phyloP scores from a whole-genome alignment of 1,139 yeast genomes.

The Sugiyamaella castrensis region DNA sequence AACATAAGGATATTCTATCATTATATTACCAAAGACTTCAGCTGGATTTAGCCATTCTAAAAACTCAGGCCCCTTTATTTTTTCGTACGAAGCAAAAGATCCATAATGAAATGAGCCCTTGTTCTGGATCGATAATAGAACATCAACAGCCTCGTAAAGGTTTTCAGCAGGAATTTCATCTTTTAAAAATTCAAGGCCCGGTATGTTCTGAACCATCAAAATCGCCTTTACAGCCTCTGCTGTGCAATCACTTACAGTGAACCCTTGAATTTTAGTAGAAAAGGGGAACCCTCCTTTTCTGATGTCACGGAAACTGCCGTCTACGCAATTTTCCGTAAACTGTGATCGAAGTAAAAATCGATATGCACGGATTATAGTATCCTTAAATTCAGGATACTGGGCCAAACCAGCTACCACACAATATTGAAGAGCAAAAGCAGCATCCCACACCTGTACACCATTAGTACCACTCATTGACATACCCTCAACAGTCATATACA shows the following conservation, averaged over 20 bases:
- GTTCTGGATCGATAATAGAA: conserved; percentile 67
- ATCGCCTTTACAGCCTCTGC: conserved; percentile 95
- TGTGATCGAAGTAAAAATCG: conserved; percentile 77
- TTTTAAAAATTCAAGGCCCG: conserved; percentile 49
- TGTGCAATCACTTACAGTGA: conserved; percentile 94
- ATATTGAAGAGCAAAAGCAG: conserved; percentile 85
- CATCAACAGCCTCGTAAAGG: conserved; percentile 68
- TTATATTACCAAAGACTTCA: conserved; percentile 94
- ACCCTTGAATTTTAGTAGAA: conserved; percentile 93
- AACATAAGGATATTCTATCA: conserved; percentile 98
- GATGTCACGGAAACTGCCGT: conserved; percentile 77
- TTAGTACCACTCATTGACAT: conserved; percentile 95
- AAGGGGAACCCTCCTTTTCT: conserved; percentile 97
- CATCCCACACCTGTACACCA: conserved; percentile 98
- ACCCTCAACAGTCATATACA: conserved; percentile 88
- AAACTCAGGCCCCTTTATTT: conserved; percentile 74
- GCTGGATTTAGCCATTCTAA: conserved; percentile 87
- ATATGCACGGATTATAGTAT: conserved; percentile 61
- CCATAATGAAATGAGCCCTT: conserved; percentile 80
- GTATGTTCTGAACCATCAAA: conserved; percentile 78
- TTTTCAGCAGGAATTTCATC: conserved; percentile 52
- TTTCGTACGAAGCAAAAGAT: conserved; percentile 89
- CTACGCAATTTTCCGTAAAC: conserved; percentile 73
- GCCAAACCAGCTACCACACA: conserved; percentile 77
- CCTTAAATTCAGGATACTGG: conserved; percentile 61